Evolutionary conservation across 2,329 filamentous ascomycete species (phyloP), one percentile per base, ranked within the genome.

Genomic region (Botrytis pseudocinerea): DNA sequence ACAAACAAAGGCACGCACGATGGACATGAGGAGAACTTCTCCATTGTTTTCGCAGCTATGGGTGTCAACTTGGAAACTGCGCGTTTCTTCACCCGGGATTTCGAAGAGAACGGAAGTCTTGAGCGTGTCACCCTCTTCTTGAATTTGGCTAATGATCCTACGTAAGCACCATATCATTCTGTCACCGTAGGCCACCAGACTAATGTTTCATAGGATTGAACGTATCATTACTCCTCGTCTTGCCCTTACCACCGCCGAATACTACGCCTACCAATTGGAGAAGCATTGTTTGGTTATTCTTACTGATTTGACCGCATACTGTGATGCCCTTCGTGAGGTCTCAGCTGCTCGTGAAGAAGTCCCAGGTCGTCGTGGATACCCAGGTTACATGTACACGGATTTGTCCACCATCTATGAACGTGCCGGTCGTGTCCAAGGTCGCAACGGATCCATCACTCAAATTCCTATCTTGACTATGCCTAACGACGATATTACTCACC

Each of bases 311-410:
- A 96, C 96, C 1, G 94, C 96, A 68, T 99, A 99, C 88, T 99
- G 97, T 83, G 96, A 99, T 84, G 97, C 96, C 77, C 92, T 99
- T 77, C 96, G 96, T 89, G 96, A 99, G 85, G 96, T 99, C 69
- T 99, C 96, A 22, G 95, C 96, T 71, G 96, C 96, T 70, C 91
- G 96, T 86, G 96, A 99, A 88, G 96, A 99, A 91, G 96, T 99
- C 61, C 96, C 96, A 59, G 96, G 96, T 88, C 95, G 96, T 84
- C 95, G 96, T 91, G 96, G 96, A 89, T 99, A 96, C 87, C 96
- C 96, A 71, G 96, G 96, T 93, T 99, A 99, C 89, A 99, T 99
- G 96, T 99, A 99, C 88, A 99, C 96, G 79, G 97, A 99, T 90
- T 93, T 99, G 91, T 98, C 96, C 74, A 99, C 96, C 82, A 98